A percentile compares a stretch with the other conserved stretches of the same genome.
Conservation (phyloP, 2,329 filamentous ascomycete genomes). For the Colletotrichum karsti region DNA sequence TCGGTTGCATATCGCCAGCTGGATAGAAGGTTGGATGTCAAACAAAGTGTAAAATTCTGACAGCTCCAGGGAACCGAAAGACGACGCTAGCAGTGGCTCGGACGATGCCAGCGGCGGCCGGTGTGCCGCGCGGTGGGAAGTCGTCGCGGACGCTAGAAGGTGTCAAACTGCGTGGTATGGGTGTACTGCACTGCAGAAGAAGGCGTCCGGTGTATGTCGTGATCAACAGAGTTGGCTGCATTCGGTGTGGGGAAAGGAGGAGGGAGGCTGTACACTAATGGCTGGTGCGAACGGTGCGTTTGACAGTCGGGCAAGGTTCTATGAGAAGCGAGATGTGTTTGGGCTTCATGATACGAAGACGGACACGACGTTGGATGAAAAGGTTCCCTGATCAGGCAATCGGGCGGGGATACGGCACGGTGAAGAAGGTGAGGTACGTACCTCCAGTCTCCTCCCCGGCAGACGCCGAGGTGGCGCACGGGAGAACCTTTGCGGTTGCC, state of each 20-base stretch:
- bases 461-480: background rate
- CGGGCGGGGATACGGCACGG: background rate
- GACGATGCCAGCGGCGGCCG: background rate
- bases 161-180: background rate
- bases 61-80: background rate
- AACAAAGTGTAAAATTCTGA: background rate
- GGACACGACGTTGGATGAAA: conserved; percentile 18
- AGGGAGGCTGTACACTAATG: background rate
- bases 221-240: background rate
- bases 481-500: background rate
- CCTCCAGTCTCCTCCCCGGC: background rate
- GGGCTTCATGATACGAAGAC: conserved; percentile 20
- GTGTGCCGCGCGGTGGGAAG: background rate
- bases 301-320: conserved; percentile 1
- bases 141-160: conserved; percentile 7
- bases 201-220: conserved; percentile 8
- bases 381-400: conserved; percentile 3
- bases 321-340: background rate
- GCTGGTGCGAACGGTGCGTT: conserved; percentile 1
- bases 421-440: background rate
- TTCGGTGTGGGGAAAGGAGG: background rate
- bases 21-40: background rate
- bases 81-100: background rate
- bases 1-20: background rate
- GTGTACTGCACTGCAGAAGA: background rate